phyloP scores from a whole-genome alignment of 805 yeast genomes.

The Saccharomycopsis oosterbeekiorum region DNA sequence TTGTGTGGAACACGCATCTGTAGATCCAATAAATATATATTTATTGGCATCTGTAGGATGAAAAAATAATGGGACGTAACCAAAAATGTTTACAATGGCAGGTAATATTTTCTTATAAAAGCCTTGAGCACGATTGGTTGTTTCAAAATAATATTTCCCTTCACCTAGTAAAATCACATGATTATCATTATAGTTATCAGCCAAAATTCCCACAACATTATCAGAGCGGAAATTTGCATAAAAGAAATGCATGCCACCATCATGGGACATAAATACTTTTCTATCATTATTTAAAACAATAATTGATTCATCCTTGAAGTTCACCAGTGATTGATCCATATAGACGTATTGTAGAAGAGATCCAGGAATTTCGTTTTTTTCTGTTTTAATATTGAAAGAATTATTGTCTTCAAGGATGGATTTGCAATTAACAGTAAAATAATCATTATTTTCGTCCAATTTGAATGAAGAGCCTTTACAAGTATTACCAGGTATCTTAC shows the following conservation, averaged over 20 bases:
- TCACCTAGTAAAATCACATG: conserved; percentile 39
- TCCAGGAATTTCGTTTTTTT: conserved; percentile 40
- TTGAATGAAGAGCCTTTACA: conserved; percentile 27
- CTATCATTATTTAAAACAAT: conserved; percentile 46
- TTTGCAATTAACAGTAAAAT: conserved; percentile 25
- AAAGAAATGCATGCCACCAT: conserved; percentile 50
- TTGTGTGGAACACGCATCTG: conserved; percentile 41
- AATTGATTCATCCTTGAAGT: conserved; percentile 51
- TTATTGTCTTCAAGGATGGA: conserved; percentile 19
- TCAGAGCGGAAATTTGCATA: conserved; percentile 30
- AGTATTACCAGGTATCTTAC: conserved; percentile 32
- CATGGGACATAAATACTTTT: conserved; percentile 54
- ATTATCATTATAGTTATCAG: conserved; percentile 52
- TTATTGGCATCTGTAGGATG: conserved; percentile 44
- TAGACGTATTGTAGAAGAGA: conserved; percentile 47
- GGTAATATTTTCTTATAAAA: conserved; percentile 45
- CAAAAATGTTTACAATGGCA: conserved; percentile 32
- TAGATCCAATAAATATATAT: conserved; percentile 54
- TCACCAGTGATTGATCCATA: conserved; percentile 41
- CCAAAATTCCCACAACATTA: conserved; percentile 42
- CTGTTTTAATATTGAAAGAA: conserved; percentile 28
- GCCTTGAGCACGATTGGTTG: conserved; percentile 58
- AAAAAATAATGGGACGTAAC: conserved; percentile 43
- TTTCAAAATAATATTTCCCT: conserved; percentile 40
- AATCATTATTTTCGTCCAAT: conserved; percentile 24